Base-by-base conservation (phyloP, 2,329 filamentous ascomycete genomes). In the Chaetomiaceae sp. region DNA sequence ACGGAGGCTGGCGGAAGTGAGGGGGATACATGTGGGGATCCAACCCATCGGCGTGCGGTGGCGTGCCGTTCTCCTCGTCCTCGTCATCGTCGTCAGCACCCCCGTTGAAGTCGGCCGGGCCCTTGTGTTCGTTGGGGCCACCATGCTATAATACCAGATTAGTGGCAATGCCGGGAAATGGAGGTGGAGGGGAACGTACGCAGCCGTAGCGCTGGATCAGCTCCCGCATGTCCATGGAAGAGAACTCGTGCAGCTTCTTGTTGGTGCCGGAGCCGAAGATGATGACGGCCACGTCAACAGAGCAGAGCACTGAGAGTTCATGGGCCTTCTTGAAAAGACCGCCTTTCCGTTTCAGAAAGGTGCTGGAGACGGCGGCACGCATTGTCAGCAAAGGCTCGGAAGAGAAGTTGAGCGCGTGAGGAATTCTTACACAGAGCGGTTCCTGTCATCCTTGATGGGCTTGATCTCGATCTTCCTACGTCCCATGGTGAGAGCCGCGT, bases 381-480 rank as follows among this genome's bases (percentile, higher is more conserved):
- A 60, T 56, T 30, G 53, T 51, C 44, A 59, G 49, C 47, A 41
- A 27, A 7, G 25, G 6, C 25, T 39, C 30, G 45, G 21, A 53
- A 9, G 43, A 21, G 27, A 44, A 16, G 21, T 42, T 19, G 20
- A 7, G 2, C 17, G 31, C 9, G 14, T 13, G 17, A 30, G 38
- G 51, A 34, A 38, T 46, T 56, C 89, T 72, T 89, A 96, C 91
- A 96, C 91, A 65, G 91, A 96, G 68, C 91, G 89, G 68, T 96
- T 96, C 65, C 91, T 84, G 72, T 96, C 91, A 83, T 96, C 91
- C 73, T 96, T 96, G 79, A 97, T 97, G 62, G 92, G 89, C 75
- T 96, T 96, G 78, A 99, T 97, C 77, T 97, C 93, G 68, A 99
- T 99, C 83, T 99, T 99, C 80, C 93, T 85, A 71, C 93, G 86